Base-by-base conservation (phyloP, 352 stramenopile species). In the Pythium brachiatum region DNA sequence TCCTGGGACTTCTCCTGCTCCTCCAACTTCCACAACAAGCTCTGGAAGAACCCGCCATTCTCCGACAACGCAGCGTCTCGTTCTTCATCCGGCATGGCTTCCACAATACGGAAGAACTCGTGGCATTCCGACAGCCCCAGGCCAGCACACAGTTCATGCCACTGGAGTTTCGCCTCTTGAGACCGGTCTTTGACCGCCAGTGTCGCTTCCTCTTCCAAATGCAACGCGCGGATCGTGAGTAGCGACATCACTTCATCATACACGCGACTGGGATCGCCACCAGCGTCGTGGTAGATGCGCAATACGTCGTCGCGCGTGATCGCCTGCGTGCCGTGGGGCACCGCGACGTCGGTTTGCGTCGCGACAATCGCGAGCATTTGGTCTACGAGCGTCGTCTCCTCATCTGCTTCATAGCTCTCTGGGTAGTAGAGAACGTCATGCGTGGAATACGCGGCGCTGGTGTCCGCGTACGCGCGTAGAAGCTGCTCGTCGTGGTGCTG, bases 191-290 rank as follows among this genome's bases (percentile, higher is more conserved):
- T 18, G 50, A 29, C 16, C 41, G 39, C 12, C 34, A 54, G 23
- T 51, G 16, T 48, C 11, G 69, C 3, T 46, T 76, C 60, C n/a
- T 87, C 62, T 25, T 88, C 62, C 8, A 70, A 36, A n/a, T 70
- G 70, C 44, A 87, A 36, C 21, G 68, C 57, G 31, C 70, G 72
- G 36, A 88, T 82, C 7, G 75, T 71, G 15, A 83, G 62, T 32
- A 88, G 68, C 62, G 75, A 88, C 68, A 88, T 62, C 16, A 91
- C 70, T 1, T 91, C 79, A 55, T 88, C 78, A 47, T 87, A 78
- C 0, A 77, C 82, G 23, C 54, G 50, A 18, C 75, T 76, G n/a
- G 82, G 59, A 53, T 91, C 78, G 20, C 74, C 73, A 8, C 69
- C 53, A 34, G 67, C 73, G 12, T 71, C 53, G 48, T 58, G 27